Evolutionary conservation across 2,329 filamentous ascomycete species (phyloP), one percentile per base, ranked within the genome.

Genomic region (Xylariaceae sp.): DNA sequence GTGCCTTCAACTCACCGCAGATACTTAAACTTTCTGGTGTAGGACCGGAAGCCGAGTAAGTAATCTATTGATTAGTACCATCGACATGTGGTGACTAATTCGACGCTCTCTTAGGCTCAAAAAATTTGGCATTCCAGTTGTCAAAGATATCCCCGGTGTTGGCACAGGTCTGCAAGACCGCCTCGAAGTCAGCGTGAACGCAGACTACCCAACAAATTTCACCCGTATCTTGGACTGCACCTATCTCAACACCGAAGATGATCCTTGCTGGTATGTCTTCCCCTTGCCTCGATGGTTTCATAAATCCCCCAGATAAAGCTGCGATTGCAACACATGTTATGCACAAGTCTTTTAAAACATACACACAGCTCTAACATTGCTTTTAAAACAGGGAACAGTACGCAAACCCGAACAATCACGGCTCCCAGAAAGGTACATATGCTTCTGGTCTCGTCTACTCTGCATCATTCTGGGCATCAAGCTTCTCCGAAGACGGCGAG

Each of bases 81-180:
- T 22, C 17, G 15, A 1, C 11, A 11, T 38, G 17, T 33, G 19
- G 11, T 19, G 30, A 14, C 33, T 10, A 5, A 22, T 1, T 31
- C 39, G 47, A 52, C 31, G 3, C 15, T 17, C 5, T 15, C 12
- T 15, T 9, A 55, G 53, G 31, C 63, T 76, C 1, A 52, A 62
- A 38, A 63, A 64, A 49, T 62, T 62, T 35, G 55, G 52, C 22
- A 69, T 71, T 49, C 64, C 70, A 1, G 67, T 81, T 6, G 55
- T 81, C 35, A 62, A 66, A 1, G 73, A 83, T 57, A 68, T 79
- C 1, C 79, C 78, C 0, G 81, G 78, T 44, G 79, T 84, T 9
- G 81, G 80, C 39, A 73, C 67, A n/a, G 82, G 82, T 65, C 67
- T 84, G 10, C 73, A 80, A 62, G 78, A 84, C 58, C 76, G 76